Conservation (phyloP, 2,329 filamentous ascomycete genomes). For the Claviceps spartinae region DNA sequence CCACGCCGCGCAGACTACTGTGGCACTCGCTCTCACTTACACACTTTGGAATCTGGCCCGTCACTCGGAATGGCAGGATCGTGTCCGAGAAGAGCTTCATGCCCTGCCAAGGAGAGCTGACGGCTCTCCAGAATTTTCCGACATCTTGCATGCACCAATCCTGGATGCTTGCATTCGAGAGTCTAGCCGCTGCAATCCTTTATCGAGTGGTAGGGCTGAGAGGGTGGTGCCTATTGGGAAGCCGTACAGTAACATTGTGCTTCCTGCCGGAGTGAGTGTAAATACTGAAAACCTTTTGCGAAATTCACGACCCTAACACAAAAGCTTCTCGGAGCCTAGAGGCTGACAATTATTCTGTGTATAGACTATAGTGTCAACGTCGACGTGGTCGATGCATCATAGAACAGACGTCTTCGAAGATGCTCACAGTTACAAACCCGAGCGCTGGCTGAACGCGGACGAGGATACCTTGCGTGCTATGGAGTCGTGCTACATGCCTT, state of each 20-base stretch:
- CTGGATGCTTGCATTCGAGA: constrained; percentile 4
- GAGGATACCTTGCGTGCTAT: constrained; percentile 1
- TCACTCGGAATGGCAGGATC: constrained; percentile 1
- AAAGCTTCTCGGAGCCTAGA: neutral
- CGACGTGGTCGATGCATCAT: constrained; percentile 2
- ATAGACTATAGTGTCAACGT: constrained; percentile 5
- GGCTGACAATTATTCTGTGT: neutral
- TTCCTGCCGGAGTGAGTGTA: constrained; percentile 1
- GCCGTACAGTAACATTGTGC: neutral
- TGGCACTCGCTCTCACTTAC: constrained; percentile 3
- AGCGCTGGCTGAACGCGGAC: constrained; percentile 4
- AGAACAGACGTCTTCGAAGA: constrained; percentile 1
- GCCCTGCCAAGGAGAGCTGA: neutral
- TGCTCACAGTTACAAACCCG: neutral
- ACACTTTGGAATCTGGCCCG: constrained; percentile 4
- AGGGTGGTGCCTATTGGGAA: constrained; percentile 2
- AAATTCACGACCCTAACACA: neutral
- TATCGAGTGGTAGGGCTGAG: constrained; percentile 4
- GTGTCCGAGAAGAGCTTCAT: neutral
- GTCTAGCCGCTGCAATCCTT: neutral
- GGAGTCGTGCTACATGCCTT: constrained; percentile 5
- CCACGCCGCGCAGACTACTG: constrained; percentile 4
- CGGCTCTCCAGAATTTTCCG: constrained; percentile 1
- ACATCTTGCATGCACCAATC: constrained; percentile 1
- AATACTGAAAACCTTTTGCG: neutral